Evolutionary conservation across 176 grass and related monocot species (phyloP), one percentile per base, ranked within the genome.

Genomic region (Triticum monococcum): DNA sequence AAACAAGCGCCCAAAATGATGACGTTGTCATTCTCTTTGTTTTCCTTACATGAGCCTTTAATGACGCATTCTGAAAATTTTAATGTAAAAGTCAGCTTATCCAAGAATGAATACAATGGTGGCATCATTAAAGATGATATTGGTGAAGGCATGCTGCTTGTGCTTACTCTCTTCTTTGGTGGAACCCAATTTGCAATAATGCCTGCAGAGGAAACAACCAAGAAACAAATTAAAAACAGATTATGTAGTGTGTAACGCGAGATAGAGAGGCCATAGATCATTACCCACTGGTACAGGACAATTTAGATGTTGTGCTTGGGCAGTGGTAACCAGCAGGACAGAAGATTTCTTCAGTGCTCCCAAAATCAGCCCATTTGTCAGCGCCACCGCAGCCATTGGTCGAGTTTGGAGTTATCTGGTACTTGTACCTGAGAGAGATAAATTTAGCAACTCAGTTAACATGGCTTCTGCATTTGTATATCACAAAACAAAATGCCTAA

Each of bases 171-270:
- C 26, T 84, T 92, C 43, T 75, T 66, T 41, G 13, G 71, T 92
- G 61, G 97, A 98, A 75, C 97, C 97, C 85, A 92, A 32, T 75
- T 85, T 96, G 79, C 97, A 98, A 78, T 37, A 98, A 69, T 98
- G 76, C 70, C 96, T 98, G 91, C 24, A 89, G 20, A 92, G 67
- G 9, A 71, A 88, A 36, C 4, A 93, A 67, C 9, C 64, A 83
- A 59, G 45, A 93, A 81, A 80, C 8, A 46, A 24, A 5, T 64
- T 52, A 12, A 10, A 36, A 23, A 23, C 66, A 1, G 43, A 52
- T n/a, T 3, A 9, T 38, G 7, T 22, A 72, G 6, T 37, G 46
- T 82, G 35, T 3, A 11, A 26, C 4, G 5, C 1, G 64, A 8
- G 52, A 32, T 17, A 67, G 41, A 73, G 24, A 79, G 1, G 12